Evolutionary conservation across 1,284 basidiomycete species (phyloP).

Genomic region (Apiotrichum sp.): DNA sequence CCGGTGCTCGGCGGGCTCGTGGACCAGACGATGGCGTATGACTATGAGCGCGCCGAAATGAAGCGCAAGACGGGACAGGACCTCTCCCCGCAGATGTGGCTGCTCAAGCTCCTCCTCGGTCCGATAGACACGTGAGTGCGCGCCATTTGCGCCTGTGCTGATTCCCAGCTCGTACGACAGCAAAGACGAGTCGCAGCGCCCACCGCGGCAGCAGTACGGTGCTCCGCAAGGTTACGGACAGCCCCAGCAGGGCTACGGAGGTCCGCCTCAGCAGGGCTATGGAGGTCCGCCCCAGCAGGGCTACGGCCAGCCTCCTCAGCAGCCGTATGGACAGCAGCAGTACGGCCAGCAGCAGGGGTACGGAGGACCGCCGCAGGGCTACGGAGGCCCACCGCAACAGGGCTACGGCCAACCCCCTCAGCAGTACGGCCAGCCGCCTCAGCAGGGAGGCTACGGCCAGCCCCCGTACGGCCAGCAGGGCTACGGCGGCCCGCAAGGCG

Average conservation of each 20-base stretch:
- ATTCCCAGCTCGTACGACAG: conserved; percentile 4
- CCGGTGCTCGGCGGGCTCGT: conserved; percentile 7
- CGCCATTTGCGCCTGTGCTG: not conserved
- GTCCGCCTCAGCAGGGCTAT: too few species aligned
- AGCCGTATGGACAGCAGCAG: not conserved
- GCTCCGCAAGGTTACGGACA: not conserved
- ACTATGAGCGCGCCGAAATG: conserved; percentile 14
- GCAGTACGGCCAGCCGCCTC: not conserved
- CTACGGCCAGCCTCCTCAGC: not conserved
- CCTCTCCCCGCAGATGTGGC: conserved; percentile 16
- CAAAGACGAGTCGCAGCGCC: conserved; percentile 9
- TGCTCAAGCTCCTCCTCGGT: conserved; percentile 14
- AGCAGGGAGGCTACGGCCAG: not conserved
- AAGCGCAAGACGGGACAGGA: not conserved
- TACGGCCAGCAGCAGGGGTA: not conserved
- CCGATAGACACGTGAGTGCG: conserved; percentile 10
- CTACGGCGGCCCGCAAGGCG: not conserved
- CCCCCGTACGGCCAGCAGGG: not conserved
- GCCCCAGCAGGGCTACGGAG: not conserved
- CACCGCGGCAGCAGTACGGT: not conserved
- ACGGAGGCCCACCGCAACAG: not conserved
- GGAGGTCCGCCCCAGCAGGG: not conserved
- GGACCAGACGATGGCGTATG: conserved; percentile 13
- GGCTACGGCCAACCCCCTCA: not conserved
- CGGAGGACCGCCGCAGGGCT: too few species aligned